Percentiles rank a stretch among this genome's conserved stretches.
These are phyloP conservation scores for Trichocladium uniseriatum DNA, from an alignment of 495 filamentous ascomycete species.

Conservation along the genomic window DNA sequence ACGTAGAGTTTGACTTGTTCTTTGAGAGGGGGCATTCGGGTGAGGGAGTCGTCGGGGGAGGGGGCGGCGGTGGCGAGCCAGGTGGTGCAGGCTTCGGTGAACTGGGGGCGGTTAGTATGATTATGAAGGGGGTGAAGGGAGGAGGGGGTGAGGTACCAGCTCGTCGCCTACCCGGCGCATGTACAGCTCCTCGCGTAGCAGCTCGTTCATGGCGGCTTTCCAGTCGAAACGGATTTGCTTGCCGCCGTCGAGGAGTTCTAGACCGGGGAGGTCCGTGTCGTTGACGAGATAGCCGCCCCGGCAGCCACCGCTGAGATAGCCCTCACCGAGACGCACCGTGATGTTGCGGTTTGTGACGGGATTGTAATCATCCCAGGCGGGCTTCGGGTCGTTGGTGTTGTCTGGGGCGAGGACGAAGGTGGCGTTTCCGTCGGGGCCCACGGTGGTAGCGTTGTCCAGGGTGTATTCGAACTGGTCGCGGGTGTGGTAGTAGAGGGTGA, in stretches of 20 bases:
- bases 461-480: background rate
- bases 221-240: background rate
- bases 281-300: background rate
- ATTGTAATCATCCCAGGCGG: background rate
- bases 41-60: background rate
- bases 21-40: background rate
- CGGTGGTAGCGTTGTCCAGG: background rate
- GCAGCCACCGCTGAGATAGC: background rate
- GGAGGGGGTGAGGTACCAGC: background rate
- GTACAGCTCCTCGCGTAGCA: slow-evolving; percentile 1
- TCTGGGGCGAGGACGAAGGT: too few species aligned
- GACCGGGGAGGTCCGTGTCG: background rate
- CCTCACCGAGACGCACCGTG: background rate
- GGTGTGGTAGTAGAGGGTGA: background rate
- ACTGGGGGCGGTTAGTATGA: too few species aligned
- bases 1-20: background rate
- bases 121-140: too few species aligned
- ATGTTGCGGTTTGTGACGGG: background rate
- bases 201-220: background rate
- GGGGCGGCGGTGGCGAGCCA: background rate
- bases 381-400: background rate
- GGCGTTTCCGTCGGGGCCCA: background rate
- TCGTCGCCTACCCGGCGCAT: background rate
- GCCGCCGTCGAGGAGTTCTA: background rate
- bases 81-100: background rate